Evolutionary conservation across 2,329 filamentous ascomycete species (phyloP).

Genomic region (Plectosphaerella cucumerina): DNA sequence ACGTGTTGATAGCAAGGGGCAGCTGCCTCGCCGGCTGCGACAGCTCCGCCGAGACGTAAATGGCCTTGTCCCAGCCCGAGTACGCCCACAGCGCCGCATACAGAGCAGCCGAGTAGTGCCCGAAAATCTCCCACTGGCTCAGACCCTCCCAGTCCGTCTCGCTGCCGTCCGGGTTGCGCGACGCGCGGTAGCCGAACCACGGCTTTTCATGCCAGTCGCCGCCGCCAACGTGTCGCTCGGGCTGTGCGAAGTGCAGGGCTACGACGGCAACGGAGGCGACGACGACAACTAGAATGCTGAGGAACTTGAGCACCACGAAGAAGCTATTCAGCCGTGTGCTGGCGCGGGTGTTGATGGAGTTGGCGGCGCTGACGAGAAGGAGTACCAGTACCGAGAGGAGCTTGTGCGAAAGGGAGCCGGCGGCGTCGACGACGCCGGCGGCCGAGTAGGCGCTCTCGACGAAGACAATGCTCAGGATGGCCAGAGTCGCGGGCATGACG

Average conservation of each 20-base stretch:
- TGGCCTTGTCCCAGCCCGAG: constrained; percentile 62
- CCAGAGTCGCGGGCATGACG: constrained; percentile 60
- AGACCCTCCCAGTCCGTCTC: constrained; percentile 44
- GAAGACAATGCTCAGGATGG: constrained; percentile 61
- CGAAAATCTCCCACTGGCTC: constrained; percentile 53
- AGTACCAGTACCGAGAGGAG: constrained; percentile 45
- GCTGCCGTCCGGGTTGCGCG: constrained; percentile 42
- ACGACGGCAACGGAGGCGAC: constrained; percentile 44
- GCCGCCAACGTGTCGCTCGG: constrained; percentile 34
- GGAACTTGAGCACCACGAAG: constrained; percentile 51
- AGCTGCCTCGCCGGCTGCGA: constrained; percentile 47
- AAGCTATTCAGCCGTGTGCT: constrained; percentile 52
- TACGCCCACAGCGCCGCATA: constrained; percentile 63
- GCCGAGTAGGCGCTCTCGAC: constrained; percentile 56
- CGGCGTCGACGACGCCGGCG: constrained; percentile 39
- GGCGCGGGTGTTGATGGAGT: constrained; percentile 52
- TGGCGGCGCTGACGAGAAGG: constrained; percentile 41
- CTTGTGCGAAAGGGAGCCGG: constrained; percentile 41
- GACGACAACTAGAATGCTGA: constrained; percentile 43
- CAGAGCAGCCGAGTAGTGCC: constrained; percentile 55
- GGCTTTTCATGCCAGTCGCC: constrained; percentile 46
- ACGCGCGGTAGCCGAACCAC: constrained; percentile 53
- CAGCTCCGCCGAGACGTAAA: constrained; percentile 52
- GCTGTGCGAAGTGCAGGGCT: constrained; percentile 31
- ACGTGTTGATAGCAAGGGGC: constrained; percentile 57